Conservation (phyloP, 2,329 filamentous ascomycete genomes). For the Botryotinia globosa region DNA sequence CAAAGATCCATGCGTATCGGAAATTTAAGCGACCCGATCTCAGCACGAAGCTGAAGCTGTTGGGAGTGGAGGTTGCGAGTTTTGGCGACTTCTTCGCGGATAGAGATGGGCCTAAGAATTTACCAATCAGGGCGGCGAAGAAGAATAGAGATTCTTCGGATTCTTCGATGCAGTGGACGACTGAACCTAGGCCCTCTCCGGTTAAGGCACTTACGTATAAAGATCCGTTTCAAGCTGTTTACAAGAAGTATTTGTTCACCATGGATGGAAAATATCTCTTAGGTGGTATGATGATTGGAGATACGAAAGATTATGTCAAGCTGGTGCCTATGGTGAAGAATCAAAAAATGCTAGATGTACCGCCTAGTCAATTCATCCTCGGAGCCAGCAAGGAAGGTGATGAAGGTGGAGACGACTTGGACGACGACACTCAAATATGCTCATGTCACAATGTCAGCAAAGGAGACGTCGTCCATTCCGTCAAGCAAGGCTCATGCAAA, state of each 20-base stretch:
- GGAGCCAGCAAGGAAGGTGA: constrained; percentile 72
- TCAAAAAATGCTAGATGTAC: constrained; percentile 73
- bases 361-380: constrained; percentile 79
- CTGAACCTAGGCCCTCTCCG: constrained; percentile 53
- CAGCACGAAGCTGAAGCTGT: constrained; percentile 86
- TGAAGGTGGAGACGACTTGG: constrained; percentile 71
- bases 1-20: constrained; percentile 65
- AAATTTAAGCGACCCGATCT: constrained; percentile 79
- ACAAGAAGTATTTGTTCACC: constrained; percentile 93
- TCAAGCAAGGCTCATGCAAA: constrained; percentile 79
- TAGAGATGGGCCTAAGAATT: constrained; percentile 71
- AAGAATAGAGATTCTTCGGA: constrained; percentile 42
- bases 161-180: constrained; percentile 50
- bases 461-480: constrained; percentile 67
- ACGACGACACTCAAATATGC: constrained; percentile 85
- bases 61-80: constrained; percentile 87
- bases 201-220: constrained; percentile 87
- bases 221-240: constrained; percentile 82
- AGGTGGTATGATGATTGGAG: constrained; percentile 97
- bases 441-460: constrained; percentile 93
- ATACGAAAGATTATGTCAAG: constrained; percentile 87
- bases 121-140: constrained; percentile 59
- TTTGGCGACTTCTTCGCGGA: constrained; percentile 95
- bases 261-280: constrained; percentile 85
- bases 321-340: constrained; percentile 83